phyloP scores from a whole-genome alignment of 805 yeast genomes.

The Saccharomycodes ludwigii region DNA sequence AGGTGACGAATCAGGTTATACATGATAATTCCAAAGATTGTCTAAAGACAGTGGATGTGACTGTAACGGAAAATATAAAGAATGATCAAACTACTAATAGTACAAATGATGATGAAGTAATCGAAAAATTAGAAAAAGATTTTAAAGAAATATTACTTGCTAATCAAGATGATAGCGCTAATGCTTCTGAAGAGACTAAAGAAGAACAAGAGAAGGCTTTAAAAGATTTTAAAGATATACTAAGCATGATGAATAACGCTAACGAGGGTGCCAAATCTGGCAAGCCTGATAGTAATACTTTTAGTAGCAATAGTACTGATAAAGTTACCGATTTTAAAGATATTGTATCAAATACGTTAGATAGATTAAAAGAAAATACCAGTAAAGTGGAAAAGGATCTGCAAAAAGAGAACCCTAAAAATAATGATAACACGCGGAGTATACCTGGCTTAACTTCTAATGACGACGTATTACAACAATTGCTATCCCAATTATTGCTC shows the following conservation, averaged over 20 bases:
- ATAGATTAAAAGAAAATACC: conserved; percentile 69
- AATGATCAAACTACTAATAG: too few relatives aligned
- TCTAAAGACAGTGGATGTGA: too few relatives aligned
- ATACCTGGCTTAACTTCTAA: conserved; percentile 18
- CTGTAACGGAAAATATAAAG: too few relatives aligned
- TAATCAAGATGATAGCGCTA: conserved; percentile 13
- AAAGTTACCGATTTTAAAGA: conserved; percentile 57
- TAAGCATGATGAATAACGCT: conserved; percentile 17
- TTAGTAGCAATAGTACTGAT: conserved; percentile 23
- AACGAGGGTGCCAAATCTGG: conserved; percentile 9
- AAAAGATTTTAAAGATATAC: conserved; percentile 26
- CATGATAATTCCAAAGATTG: too few relatives aligned
- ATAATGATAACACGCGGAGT: conserved; percentile 15
- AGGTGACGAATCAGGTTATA: too few relatives aligned
- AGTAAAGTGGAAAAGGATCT: conserved; percentile 47
- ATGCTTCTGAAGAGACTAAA: conserved; percentile 1
- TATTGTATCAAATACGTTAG: conserved; percentile 70
- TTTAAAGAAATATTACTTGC: conserved; percentile 12
- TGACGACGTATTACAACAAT: conserved; percentile 45
- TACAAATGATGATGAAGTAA: conserved; percentile 19
- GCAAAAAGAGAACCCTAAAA: conserved; percentile 35
- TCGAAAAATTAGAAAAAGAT: conserved; percentile 16
- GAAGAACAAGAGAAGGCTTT: conserved; percentile 13
- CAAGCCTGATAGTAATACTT: conserved; percentile 22
- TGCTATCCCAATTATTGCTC: conserved; percentile 50